phyloP scores from a whole-genome alignment of 306 rosid species.

The Crataegus laevigata region DNA sequence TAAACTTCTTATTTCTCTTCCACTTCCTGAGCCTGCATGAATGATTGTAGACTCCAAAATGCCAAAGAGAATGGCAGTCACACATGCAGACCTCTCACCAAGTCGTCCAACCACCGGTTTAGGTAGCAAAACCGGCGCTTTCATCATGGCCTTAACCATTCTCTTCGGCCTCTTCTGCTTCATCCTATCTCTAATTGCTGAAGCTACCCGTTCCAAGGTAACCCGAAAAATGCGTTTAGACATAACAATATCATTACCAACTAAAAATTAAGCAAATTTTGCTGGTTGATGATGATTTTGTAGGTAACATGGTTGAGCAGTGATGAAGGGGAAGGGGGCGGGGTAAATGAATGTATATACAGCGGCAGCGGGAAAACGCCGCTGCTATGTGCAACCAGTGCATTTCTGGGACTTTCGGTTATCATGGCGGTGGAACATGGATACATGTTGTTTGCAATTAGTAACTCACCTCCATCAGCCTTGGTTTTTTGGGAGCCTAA shows the following conservation, averaged over 20 bases:
- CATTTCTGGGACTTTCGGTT: slow-evolving; percentile 71
- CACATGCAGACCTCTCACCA: slow-evolving; percentile 87
- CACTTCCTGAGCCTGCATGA: neutral
- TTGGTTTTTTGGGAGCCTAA: slow-evolving; percentile 47
- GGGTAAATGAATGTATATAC: slow-evolving; percentile 53
- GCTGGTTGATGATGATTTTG: slow-evolving; percentile 10
- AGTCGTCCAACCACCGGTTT: slow-evolving; percentile 40
- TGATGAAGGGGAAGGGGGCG: slow-evolving; percentile 24
- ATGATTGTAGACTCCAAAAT: slow-evolving; percentile 9
- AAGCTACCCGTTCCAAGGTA: slow-evolving; percentile 91
- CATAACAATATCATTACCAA: neutral
- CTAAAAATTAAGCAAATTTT: neutral
- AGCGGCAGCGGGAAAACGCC: slow-evolving; percentile 75
- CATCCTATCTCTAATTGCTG: slow-evolving; percentile 79
- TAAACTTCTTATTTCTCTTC: neutral
- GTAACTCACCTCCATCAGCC: slow-evolving; percentile 57
- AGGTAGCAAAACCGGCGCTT: slow-evolving; percentile 65
- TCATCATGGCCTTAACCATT: slow-evolving; percentile 50
- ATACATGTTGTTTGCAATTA: slow-evolving; percentile 62
- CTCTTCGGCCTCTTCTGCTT: slow-evolving; percentile 68
- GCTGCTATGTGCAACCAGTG: slow-evolving; percentile 54
- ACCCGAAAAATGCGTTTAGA: neutral
- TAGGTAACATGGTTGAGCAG: slow-evolving; percentile 52
- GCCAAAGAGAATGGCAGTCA: slow-evolving; percentile 58
- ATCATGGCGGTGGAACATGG: slow-evolving; percentile 57